Evolutionary conservation across 306 rosid genomes (phyloP).

Genomic region (Calophaca sinica): DNA sequence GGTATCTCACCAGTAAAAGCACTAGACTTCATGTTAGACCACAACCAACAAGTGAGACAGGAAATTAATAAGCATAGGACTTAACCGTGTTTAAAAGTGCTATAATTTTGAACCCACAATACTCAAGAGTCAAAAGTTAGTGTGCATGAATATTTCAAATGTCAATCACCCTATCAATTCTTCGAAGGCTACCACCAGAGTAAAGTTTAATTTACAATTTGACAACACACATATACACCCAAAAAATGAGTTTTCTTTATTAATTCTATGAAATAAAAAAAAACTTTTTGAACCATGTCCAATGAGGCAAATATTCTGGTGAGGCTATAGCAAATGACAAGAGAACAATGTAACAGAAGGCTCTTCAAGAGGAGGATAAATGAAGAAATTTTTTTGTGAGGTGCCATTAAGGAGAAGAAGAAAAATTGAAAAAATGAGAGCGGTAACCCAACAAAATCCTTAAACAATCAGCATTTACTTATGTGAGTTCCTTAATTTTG

Average conservation of each 20-base stretch:
- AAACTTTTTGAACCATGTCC: no score
- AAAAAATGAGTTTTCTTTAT: no score
- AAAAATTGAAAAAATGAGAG: background rate
- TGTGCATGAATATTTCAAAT: conserved; percentile 4
- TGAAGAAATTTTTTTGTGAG: background rate
- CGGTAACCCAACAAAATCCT: background rate
- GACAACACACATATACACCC: no score
- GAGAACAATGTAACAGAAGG: background rate
- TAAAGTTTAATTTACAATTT: no score
- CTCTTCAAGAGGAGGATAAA: background rate
- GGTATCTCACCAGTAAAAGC: conserved; percentile 6
- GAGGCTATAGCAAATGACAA: no score
- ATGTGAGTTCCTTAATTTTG: background rate
- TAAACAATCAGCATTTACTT: conserved; percentile 8
- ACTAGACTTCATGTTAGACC: conserved; percentile 9
- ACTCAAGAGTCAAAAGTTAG: background rate
- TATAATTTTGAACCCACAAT: background rate
- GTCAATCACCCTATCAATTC: background rate
- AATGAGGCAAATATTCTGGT: no score
- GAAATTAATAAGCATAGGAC: conserved; percentile 9
- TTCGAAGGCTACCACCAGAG: no score
- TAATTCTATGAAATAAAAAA: no score
- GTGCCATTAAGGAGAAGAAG: background rate
- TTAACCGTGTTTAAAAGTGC: background rate
- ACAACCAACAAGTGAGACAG: conserved; percentile 15